A percentile compares a stretch with the other conserved stretches of the same genome.
Conservation (phyloP, 1,284 basidiomycete genomes). For the Inonotus hispidus region DNA sequence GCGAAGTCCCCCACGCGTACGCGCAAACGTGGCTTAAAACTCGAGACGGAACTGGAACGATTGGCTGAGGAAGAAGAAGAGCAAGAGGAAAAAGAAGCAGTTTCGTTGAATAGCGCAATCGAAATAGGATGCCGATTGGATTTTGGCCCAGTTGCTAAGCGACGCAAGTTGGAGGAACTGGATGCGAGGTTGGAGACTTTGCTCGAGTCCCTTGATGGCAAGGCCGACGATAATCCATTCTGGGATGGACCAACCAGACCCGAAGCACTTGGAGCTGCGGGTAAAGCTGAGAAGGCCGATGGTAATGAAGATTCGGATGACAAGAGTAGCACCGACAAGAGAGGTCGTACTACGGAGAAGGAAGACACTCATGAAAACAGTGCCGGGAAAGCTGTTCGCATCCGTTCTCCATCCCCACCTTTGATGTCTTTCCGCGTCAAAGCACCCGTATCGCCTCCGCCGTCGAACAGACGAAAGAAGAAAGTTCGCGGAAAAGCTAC, state of each 20-base stretch:
- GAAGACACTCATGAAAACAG: neutral
- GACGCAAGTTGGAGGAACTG: conserved; percentile 23
- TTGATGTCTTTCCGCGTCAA: conserved; percentile 26
- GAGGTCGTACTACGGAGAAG: neutral
- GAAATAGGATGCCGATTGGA: conserved; percentile 8
- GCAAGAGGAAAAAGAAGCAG: neutral
- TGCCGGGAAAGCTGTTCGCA: conserved; percentile 17
- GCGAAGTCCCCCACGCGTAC: neutral
- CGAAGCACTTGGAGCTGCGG: neutral
- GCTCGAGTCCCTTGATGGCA: conserved; percentile 9
- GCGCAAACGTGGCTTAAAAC: neutral
- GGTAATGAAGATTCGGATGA: conserved; percentile 14
- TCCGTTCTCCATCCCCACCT: conserved; percentile 25
- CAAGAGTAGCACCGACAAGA: conserved; percentile 3
- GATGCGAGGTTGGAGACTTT: conserved; percentile 27
- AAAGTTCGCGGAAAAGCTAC: conserved; percentile 14
- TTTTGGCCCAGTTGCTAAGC: conserved; percentile 23
- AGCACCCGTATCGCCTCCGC: conserved; percentile 35
- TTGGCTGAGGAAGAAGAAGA: conserved; percentile 7
- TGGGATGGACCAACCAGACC: conserved; percentile 27
- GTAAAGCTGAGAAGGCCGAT: neutral
- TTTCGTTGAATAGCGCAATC: neutral
- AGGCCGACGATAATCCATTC: conserved; percentile 29
- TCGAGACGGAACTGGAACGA: conserved; percentile 7
- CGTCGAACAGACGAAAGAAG: conserved; percentile 28